Percentiles rank a stretch among this genome's conserved stretches.
Evolutionary conservation across 225 moss, liverwort and hornwort genomes (phyloP).

Genomic region (Lunularia cruciata): DNA sequence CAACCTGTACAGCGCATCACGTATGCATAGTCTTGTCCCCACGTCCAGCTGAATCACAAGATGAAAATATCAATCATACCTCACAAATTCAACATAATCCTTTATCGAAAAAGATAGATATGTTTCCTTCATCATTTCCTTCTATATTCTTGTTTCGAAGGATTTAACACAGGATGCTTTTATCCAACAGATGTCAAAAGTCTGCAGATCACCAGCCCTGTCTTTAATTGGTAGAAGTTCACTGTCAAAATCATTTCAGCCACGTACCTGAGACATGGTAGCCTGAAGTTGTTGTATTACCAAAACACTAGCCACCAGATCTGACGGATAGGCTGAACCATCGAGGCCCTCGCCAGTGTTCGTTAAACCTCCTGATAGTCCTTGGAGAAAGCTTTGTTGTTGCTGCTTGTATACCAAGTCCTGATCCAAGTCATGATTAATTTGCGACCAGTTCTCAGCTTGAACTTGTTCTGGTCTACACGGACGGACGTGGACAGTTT

Average conservation of each 20-base stretch:
- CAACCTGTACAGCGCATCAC: constrained; percentile 25
- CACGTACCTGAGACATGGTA: constrained; percentile 1
- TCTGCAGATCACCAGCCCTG: no score
- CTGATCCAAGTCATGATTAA: neutral
- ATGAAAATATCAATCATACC: neutral
- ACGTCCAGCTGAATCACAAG: constrained; percentile 15
- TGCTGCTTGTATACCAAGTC: neutral
- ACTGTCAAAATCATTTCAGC: no score
- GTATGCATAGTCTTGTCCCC: constrained; percentile 17
- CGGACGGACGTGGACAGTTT: neutral
- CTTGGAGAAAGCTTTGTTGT: neutral
- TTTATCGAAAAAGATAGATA: no score
- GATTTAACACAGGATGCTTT: no score
- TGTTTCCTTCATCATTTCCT: no score
- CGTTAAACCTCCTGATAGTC: neutral
- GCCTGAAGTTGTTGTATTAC: constrained; percentile 14
- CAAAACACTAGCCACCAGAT: neutral
- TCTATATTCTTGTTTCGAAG: no score
- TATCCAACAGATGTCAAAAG: no score
- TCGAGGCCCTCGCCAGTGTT: neutral
- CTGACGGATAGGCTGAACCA: neutral
- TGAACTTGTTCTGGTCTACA: neutral
- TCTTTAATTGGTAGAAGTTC: no score
- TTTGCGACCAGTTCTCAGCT: neutral
- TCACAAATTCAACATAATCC: neutral